Base-by-base conservation (phyloP, 768 basidiomycete species). In the Rhodotorula graminis region DNA sequence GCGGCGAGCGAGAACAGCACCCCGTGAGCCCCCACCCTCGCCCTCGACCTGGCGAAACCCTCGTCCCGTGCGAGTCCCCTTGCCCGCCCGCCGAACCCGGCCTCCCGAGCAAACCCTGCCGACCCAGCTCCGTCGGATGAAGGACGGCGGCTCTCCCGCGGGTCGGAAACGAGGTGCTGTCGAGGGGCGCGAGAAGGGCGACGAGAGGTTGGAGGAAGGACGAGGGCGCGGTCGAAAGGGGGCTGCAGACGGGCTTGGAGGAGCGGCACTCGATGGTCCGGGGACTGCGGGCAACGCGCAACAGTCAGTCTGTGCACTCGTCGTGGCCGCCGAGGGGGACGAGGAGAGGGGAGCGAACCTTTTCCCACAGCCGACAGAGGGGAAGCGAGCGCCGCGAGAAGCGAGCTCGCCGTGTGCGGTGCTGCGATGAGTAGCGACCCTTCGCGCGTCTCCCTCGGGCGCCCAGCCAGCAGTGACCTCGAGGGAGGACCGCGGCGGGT, bases 401-500 rank as follows among this genome's bases (percentile, higher is more conserved):
- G 6, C 4, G 58, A 23, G 50, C 52, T 40, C 52, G 50, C 67
- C 46, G 67, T 67, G 67, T n/a, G 46, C 61, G 33, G 61, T 61
- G 67, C 67, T 67, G 67, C 67, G 67, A 67, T 67, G n/a, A 61
- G 23, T 53, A 61, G 67, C 67, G 67, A 67, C 67, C 67, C 67
- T 67, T 67, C 67, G 67, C 42, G 44, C 67, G 60, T 67, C 67
- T 61, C 67, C 37, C 15, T 18, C 11, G 49, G 23, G 49, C 37
- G 9, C 37, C 37, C 37, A 49, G 44, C 18, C 8, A 49, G 47
- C 11, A 49, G 47, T 11, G 19, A 23, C 8, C 15, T 12, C 8
- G 19, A 19, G 49, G 23, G 49, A 4, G 19, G 18, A 5, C 7
- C 15, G 49, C 49, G 49, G 21, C 3, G 21, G 49, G n/a, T n/a